Base-by-base conservation (phyloP, 2,329 filamentous ascomycete species). In the Hypoxylon rubiginosum region DNA sequence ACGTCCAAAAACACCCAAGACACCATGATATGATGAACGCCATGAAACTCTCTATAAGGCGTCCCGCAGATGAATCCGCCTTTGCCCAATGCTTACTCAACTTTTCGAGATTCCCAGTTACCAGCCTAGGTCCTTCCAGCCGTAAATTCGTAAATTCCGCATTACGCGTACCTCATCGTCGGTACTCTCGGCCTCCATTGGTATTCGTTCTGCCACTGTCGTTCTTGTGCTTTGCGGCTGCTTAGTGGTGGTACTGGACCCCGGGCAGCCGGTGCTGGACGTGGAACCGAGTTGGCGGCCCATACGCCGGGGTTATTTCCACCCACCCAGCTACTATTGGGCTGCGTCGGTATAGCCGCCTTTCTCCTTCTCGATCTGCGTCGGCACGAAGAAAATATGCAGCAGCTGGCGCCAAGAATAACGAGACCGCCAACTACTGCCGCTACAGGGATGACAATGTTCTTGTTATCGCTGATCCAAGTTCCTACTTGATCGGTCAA, bases 371-470 rank as follows among this genome's bases (percentile, higher is more conserved):
- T 73, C 34, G 66, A 68, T 45, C 74, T 73, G 39, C 83, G 80
- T 41, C 85, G 81, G 72, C 84, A 88, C 48, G 86, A 86, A 71
- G 84, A 85, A 64, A 85, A 80, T 72, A 90, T 84, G 80, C 93
- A 97, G 75, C 85, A 86, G 10, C 90, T 70, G 54, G 97, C 81
- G 34, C 86, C 84, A 49, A 97, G 77, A 17, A 97, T 75, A 5
- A 97, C 73, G 5, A 97, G 82, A 6, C 86, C 88, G 51, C 93
- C 95, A 15, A 97, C 83, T 10, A 89, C 91, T 50, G 84, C 83
- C 4, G 86, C 88, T 10, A 98, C 82, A 24, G 92, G 94, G 69
- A 98, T 97, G 70, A 97, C 91, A 67, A 98, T 87, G 56, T 87
- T 82, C 79, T 92, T 92, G 82, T 98, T 90, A 70, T 90, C 81